Percentiles rank a stretch among this genome's conserved stretches.
These are phyloP conservation scores for Trichoderma sp. DNA, from an alignment of 2,329 filamentous ascomycete species.

Conservation along the genomic window DNA sequence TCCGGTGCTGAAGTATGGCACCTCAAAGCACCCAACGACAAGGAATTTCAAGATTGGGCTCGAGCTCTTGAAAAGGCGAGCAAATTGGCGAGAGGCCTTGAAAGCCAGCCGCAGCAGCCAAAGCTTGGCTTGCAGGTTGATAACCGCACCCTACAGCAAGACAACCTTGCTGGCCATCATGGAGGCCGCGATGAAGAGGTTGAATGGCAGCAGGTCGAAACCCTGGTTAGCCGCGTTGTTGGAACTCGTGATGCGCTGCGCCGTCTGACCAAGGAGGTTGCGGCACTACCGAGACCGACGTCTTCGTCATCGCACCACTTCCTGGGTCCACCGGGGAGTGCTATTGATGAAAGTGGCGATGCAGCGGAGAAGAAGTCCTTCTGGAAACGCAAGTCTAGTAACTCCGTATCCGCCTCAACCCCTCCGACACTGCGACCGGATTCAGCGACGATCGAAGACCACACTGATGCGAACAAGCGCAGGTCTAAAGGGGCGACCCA, in stretches of 20 bases:
- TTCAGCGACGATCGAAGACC: constrained; percentile 31
- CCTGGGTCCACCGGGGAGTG: constrained; percentile 43
- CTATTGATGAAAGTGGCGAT: constrained; percentile 42
- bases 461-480: constrained; percentile 30
- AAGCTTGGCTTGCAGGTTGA: constrained; percentile 31
- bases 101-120: constrained; percentile 34
- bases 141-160: constrained; percentile 24
- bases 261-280: constrained; percentile 80
- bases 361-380: constrained; percentile 69
- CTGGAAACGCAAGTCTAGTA: constrained; percentile 85
- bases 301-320: constrained; percentile 31
- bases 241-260: constrained; percentile 87
- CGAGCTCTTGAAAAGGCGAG: constrained; percentile 80
- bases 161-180: constrained; percentile 16
- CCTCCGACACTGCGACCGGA: constrained; percentile 42
- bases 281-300: constrained; percentile 44
- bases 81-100: constrained; percentile 57
- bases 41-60: constrained; percentile 87
- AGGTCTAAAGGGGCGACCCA: constrained; percentile 41
- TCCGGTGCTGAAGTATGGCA: constrained; percentile 98
- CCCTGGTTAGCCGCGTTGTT: constrained; percentile 79
- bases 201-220: constrained; percentile 86
- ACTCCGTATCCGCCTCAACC: constrained; percentile 42
- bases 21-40: constrained; percentile 74
- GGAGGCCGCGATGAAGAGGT: constrained; percentile 61